Base-by-base conservation (phyloP, 1,284 basidiomycete genomes). In the Anthracocystis panici-leucophaei region DNA sequence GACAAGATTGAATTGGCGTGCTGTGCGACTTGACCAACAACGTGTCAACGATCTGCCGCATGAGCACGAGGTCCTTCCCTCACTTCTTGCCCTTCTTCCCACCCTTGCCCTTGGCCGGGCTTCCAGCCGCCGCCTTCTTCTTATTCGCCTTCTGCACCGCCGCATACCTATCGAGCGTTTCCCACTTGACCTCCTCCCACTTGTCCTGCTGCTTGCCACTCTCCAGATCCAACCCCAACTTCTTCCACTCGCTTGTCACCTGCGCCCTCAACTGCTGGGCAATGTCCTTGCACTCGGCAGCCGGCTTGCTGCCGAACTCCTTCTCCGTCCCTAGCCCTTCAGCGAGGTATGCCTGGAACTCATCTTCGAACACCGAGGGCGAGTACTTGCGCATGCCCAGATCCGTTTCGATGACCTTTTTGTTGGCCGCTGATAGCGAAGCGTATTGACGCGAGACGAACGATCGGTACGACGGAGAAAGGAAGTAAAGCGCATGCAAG, bases 331-430 rank as follows among this genome's bases (percentile, higher is more conserved):
- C 76, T 12, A 75, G 49, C 0, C 74, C 73, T 23, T 79, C 68
- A n/a, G 75, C 77, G 16, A 84, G 59, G 57, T 84, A 84, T 1
- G 82, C 82, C 45, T 82, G 82, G 25, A 78, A 79, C 52, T 84
- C 82, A 59, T 84, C 82, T 27, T 65, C 61, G 44, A 67, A 83
- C 35, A 84, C 80, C 2, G 60, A 41, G 31, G 68, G 59, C 38
- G 61, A 48, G 64, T 84, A 84, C 29, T 81, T 79, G 42, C 82
- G 70, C 70, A 83, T 52, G 5, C 63, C 42, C 5, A 84, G 63
- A 27, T 84, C 82, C 12, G 58, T 69, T 68, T 82, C 66, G 27
- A 84, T 77, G 23, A 77, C 76, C 31, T 62, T 70, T 18, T 51
- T 58, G n/a, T 59, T 60, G 11, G 73, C 57, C 2, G 53, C n/a